phyloP scores from a whole-genome alignment of 495 filamentous ascomycete species.

The Penicillium robsamsonii region DNA sequence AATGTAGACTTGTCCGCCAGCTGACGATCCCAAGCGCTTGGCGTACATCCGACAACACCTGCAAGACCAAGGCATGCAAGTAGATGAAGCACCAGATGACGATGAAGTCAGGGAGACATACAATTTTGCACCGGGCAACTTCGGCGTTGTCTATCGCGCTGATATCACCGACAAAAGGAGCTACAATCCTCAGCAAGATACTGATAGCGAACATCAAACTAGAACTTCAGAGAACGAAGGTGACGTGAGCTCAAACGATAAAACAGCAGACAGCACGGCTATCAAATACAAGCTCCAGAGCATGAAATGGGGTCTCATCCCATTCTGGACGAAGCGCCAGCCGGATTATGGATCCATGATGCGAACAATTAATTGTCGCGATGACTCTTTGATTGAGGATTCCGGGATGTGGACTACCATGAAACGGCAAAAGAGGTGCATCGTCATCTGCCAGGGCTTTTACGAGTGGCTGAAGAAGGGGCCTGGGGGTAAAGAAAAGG shows the following conservation, averaged over 20 bases:
- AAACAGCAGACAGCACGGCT: conserved; percentile 15
- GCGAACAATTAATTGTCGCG: conserved; percentile 93
- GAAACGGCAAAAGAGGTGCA: conserved; percentile 83
- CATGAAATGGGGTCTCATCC: conserved; percentile 92
- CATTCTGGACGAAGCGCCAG: conserved; percentile 86
- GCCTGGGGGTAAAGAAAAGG: conserved; percentile 68
- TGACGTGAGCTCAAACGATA: background rate
- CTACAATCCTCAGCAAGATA: conserved; percentile 28
- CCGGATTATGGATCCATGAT: conserved; percentile 72
- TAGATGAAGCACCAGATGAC: conserved; percentile 74
- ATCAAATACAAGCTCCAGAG: conserved; percentile 78
- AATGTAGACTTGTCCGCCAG: conserved; percentile 4
- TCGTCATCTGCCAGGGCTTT: conserved; percentile 86
- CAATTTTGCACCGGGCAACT: conserved; percentile 88
- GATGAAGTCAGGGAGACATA: conserved; percentile 74
- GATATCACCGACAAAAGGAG: conserved; percentile 56
- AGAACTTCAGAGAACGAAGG: conserved; percentile 2
- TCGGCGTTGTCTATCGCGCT: conserved; percentile 85
- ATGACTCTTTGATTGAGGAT: conserved; percentile 75
- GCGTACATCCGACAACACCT: conserved; percentile 68
- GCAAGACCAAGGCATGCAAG: conserved; percentile 69
- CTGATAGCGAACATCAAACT: conserved; percentile 12
- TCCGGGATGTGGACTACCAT: conserved; percentile 88
- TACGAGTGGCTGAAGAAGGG: conserved; percentile 92
- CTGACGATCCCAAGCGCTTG: conserved; percentile 46